These are phyloP conservation scores for Phoenix dactylifera DNA, from an alignment of 176 grass and related monocot species.

Conservation along the genomic window DNA sequence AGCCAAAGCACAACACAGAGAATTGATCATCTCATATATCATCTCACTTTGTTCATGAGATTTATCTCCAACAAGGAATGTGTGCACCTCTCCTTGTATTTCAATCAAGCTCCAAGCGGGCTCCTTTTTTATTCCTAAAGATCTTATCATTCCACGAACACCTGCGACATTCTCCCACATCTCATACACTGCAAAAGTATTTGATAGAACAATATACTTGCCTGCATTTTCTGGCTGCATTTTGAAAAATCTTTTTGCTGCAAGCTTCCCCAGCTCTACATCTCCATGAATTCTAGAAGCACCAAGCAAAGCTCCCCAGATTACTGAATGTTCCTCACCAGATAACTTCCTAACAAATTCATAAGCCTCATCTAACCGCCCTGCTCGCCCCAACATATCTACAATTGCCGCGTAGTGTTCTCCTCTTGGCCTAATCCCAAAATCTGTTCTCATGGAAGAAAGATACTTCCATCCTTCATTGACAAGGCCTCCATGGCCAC, in stretches of 20 bases:
- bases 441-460: slow-evolving; percentile 25
- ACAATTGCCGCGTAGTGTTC: slow-evolving; percentile 37
- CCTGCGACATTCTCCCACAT: slow-evolving; percentile 46
- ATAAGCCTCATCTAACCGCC: slow-evolving; percentile 34
- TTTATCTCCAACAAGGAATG: slow-evolving; percentile 33
- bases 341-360: slow-evolving; percentile 41
- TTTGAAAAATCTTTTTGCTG: slow-evolving; percentile 26
- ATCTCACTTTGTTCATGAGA: slow-evolving; percentile 33
- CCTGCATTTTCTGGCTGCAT: slow-evolving; percentile 41
- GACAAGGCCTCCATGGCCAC: slow-evolving; percentile 38
- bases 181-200: slow-evolving; percentile 38
- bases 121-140: slow-evolving; percentile 37
- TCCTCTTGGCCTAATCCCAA: slow-evolving; percentile 14
- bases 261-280: slow-evolving; percentile 29
- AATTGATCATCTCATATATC: slow-evolving; percentile 39
- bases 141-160: slow-evolving; percentile 32
- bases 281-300: slow-evolving; percentile 48
- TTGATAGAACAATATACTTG: slow-evolving; percentile 42
- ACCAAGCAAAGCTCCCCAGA: slow-evolving; percentile 48
- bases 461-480: slow-evolving; percentile 27
- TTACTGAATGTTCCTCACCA: slow-evolving; percentile 36
- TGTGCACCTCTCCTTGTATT: slow-evolving; percentile 28
- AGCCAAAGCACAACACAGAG: background rate
- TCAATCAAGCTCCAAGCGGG: slow-evolving; percentile 47
- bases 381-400: slow-evolving; percentile 45